phyloP scores from a whole-genome alignment of 179 eudicot genomes.

The Vitellaria paradoxa region DNA sequence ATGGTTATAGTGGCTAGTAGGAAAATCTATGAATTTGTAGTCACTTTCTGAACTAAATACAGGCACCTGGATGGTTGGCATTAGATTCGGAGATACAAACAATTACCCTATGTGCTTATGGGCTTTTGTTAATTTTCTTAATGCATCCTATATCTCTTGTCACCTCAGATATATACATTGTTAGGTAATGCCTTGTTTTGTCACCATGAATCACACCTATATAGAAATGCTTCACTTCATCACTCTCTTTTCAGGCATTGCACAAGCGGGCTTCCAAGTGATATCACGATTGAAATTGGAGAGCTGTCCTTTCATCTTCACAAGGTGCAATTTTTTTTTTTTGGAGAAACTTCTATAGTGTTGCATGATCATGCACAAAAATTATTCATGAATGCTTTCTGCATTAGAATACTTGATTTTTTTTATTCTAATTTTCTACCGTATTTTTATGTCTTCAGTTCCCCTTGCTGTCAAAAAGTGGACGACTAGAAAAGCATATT shows the following conservation, averaged over 20 bases:
- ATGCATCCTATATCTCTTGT: background rate
- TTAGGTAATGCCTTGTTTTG: background rate
- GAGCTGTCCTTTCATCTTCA: constrained; percentile 69
- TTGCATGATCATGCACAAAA: background rate
- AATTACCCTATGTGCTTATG: background rate
- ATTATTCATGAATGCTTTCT: background rate
- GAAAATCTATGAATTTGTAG: background rate
- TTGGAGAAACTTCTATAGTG: background rate
- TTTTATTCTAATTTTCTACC: background rate
- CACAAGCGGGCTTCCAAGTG: constrained; percentile 66
- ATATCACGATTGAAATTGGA: constrained; percentile 58
- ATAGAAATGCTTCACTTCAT: constrained; percentile 1
- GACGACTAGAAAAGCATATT: constrained; percentile 33
- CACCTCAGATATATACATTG: background rate
- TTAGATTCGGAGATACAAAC: background rate
- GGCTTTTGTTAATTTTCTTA: background rate
- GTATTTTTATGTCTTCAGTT: constrained; percentile 33
- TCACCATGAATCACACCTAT: background rate
- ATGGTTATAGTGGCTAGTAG: background rate
- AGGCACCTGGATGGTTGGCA: no score
- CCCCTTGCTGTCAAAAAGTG: constrained; percentile 55
- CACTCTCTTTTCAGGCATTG: constrained; percentile 44
- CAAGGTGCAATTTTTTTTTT: constrained; percentile 45
- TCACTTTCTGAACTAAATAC: background rate
- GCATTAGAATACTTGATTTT: background rate